Evolutionary conservation across 2,329 filamentous ascomycete genomes (phyloP), one percentile per base, ranked within the genome.

Genomic region (Zymoseptoria brevis): DNA sequence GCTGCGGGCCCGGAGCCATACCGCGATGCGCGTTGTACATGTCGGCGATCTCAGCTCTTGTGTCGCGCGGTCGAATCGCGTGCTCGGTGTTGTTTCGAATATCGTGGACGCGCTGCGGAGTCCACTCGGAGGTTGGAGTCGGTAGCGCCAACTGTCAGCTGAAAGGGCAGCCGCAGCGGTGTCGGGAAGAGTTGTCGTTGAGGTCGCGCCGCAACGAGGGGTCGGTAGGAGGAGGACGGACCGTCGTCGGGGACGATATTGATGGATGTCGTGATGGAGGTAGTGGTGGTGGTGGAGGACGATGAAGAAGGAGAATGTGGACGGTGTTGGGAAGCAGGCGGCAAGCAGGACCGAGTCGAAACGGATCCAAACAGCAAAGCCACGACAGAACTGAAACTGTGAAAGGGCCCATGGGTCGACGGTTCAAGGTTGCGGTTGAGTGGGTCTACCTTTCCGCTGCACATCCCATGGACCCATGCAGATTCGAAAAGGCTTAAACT

Each of bases 1-100:
- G 87, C 66, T 85, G 86, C 65, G 80, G 83, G 62, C 71, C 72
- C 64, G 79, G 77, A 64, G 86, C 87, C 83, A 95, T 88, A 74
- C 87, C 88, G 73, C 90, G 90, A 80, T 95, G 91, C 70, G 84
- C 79, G 75, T 88, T 89, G 76, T 96, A 96, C 90, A 96, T 96
- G 67, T 56, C 64, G 60, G 52, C 45, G 35, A 48, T 54, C 53
- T 56, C 62, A 57, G 45, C 54, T 61, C 35, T 45, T 45, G 16
- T 45, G 35, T 29, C 26, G 35, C 35, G 35, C 35, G 35, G 11
- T 45, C 35, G 16, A 45, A 16, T 45, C 13, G 16, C 35, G 35
- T 45, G 4, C n/a, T 45, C 1, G 16, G 35, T 45, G 35, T 45
- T 16, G 4, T 45, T 45, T 16, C n/a, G 2, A 45, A 16, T 6